Base-by-base conservation (phyloP, 108 stramenopile species). In the Skeletonema marinoi region DNA sequence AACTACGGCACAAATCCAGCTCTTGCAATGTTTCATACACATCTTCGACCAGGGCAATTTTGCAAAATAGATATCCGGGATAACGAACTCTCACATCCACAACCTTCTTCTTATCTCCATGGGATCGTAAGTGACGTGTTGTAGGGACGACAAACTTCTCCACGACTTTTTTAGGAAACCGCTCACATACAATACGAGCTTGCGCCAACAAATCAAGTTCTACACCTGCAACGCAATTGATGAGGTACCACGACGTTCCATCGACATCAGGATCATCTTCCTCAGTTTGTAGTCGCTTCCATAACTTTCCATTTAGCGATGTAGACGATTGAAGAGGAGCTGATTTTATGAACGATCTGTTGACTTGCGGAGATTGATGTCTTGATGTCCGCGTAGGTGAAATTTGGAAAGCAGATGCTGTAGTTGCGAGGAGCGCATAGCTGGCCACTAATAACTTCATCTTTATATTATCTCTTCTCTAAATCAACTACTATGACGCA, bases 31-130 rank as follows among this genome's bases (percentile, higher is more conserved):
- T 78, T 42, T 90, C 90, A 60, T 92, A 93, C 4, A 86, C 88
- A 51, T 89, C 88, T 35, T 75, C 77, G 35, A 80, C 82, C 13
- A 92, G 60, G 31, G 89, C 78, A 13, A 95, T 82, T 70, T 92
- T 95, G 61, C 85, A 92, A 80, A 93, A 95, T 44, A 93, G 86
- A 65, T 93, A 93, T 25, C 94, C 94, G n/a, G 82, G 91, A 78
- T 91, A 93, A 12, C 85, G 89, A 41, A 92, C 92, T 67, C 89
- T 93, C 50, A 86, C 83, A 42, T 93, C 92, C 14, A 86, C 87
- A 12, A 95, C 92, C 85, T 92, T 95, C 32, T 85, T 84, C 32
- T 86, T 94, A 50, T 90, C 90, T 2, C 93, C 93, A 76, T 90
- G 91, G 21, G 89, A 89, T 29, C 90, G 67, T 1, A 85, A 71